Evolutionary conservation across 257 asterid genomes (phyloP).

Genomic region (Rehmannia glutinosa): DNA sequence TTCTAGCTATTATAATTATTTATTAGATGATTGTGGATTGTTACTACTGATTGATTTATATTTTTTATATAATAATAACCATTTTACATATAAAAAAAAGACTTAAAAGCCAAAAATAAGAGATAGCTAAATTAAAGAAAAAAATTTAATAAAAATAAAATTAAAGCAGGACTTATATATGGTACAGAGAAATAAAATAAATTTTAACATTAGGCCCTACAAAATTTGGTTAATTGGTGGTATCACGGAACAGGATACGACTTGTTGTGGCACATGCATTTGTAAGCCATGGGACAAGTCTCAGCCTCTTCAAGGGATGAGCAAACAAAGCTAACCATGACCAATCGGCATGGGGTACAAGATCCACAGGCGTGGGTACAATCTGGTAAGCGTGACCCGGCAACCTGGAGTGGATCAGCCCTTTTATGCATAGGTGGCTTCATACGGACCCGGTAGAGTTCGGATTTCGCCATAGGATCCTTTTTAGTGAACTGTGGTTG

Average conservation of each 20-base stretch:
- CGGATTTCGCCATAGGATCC: neutral
- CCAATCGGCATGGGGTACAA: conserved; percentile 80
- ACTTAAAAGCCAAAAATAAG: too few relatives aligned
- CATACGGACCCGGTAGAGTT: neutral
- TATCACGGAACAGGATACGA: conserved; percentile 78
- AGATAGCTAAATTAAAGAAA: too few relatives aligned
- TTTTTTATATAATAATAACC: too few relatives aligned
- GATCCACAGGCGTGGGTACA: conserved; percentile 92
- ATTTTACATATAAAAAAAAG: too few relatives aligned
- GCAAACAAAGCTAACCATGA: conserved; percentile 84
- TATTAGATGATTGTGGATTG: too few relatives aligned
- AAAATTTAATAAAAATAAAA: too few relatives aligned
- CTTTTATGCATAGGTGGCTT: conserved; percentile 26
- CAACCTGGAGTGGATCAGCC: conserved; percentile 40
- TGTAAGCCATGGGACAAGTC: conserved; percentile 86
- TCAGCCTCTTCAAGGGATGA: conserved; percentile 88
- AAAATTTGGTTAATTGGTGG: neutral
- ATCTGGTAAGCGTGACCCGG: conserved; percentile 81
- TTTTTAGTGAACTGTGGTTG: conserved; percentile 11
- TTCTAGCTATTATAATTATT: too few relatives aligned
- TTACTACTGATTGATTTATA: too few relatives aligned
- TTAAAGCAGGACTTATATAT: neutral
- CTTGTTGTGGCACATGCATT: conserved; percentile 85
- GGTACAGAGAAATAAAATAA: conserved; percentile 8
- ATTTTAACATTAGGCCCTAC: neutral